Evolutionary conservation across 441 rosid species (phyloP).

Genomic region (Biscutella laevigata): DNA sequence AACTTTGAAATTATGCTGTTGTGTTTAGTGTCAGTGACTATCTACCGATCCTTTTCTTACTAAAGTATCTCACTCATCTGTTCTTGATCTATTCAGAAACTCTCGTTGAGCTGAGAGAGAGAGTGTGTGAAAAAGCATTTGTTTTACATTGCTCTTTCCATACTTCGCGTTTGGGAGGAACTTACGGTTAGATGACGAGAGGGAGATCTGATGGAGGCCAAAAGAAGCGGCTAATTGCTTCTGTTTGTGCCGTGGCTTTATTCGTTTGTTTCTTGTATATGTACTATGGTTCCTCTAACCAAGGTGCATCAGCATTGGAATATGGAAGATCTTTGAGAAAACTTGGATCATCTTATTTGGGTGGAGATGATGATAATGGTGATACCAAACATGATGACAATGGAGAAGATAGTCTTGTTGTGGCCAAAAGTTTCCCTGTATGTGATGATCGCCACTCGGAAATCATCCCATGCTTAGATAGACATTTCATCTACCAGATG

Average conservation of each 20-base stretch:
- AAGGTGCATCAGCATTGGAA: conserved; percentile 66
- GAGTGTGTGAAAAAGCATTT: background rate
- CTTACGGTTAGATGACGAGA: conserved; percentile 37
- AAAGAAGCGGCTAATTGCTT: conserved; percentile 49
- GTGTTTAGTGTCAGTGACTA: conserved; percentile 6
- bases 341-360: conserved; percentile 85
- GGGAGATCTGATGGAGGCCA: conserved; percentile 69
- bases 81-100: conserved; percentile 21
- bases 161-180: background rate
- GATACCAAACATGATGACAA: conserved; percentile 46
- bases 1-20: background rate
- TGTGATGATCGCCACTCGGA: conserved; percentile 94
- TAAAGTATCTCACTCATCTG: background rate
- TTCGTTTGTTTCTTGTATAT: conserved; percentile 46
- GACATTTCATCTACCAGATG: conserved; percentile 85
- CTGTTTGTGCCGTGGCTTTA: conserved; percentile 31
- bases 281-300: conserved; percentile 52
- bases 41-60: conserved; percentile 4
- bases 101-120: background rate
- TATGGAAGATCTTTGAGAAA: conserved; percentile 85
- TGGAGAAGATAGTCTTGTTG: conserved; percentile 38
- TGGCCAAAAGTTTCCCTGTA: conserved; percentile 84
- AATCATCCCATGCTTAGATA: conserved; percentile 91
- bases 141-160: background rate
- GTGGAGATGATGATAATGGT: conserved; percentile 63